Conservation (phyloP, 257 asterid genomes). For the Capsicum pubescens region DNA sequence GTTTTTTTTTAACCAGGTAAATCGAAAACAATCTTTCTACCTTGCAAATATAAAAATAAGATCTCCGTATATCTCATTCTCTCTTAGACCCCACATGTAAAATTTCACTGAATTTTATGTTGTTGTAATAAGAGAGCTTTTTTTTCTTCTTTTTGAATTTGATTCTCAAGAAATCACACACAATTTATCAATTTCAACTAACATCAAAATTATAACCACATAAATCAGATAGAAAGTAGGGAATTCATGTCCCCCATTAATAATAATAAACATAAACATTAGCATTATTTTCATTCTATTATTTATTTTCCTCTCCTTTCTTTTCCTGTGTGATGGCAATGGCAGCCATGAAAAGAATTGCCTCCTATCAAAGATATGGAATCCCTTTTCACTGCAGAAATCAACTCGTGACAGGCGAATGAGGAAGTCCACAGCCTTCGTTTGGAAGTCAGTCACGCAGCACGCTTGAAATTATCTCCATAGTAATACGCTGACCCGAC, state of each 20-base stretch:
- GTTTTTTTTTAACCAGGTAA: no score
- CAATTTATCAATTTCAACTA: neutral
- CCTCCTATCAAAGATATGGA: slow-evolving; percentile 25
- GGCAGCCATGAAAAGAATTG: neutral
- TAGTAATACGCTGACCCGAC: slow-evolving; percentile 93
- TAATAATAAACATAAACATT: neutral
- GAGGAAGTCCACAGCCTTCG: neutral
- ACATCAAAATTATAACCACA: neutral
- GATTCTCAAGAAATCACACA: neutral
- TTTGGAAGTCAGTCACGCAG: neutral
- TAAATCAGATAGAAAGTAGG: neutral
- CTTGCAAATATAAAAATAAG: no score
- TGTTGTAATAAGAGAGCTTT: neutral
- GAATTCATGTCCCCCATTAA: neutral
- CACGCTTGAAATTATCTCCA: slow-evolving; percentile 60
- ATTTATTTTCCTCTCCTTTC: neutral
- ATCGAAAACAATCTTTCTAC: no score
- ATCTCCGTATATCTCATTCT: no score
- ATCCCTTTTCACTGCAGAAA: neutral
- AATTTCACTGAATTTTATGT: no score
- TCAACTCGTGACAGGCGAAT: neutral
- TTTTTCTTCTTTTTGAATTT: neutral
- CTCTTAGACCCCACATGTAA: no score
- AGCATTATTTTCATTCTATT: neutral
- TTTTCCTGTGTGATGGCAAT: neutral